Base-by-base conservation (phyloP, 495 filamentous ascomycete genomes). In the Mytilinidion resinicola region DNA sequence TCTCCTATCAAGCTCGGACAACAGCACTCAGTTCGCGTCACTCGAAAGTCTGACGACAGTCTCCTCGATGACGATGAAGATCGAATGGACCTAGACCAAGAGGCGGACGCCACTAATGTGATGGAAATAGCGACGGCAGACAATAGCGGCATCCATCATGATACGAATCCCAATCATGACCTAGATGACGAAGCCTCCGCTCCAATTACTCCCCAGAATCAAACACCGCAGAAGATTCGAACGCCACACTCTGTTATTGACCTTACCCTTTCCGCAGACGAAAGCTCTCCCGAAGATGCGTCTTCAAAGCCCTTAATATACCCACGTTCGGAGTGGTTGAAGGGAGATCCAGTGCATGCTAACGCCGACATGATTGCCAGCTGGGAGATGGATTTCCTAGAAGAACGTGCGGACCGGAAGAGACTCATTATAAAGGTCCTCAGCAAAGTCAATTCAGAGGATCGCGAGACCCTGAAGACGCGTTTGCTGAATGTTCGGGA, bases 381-480 rank as follows among this genome's bases (percentile, higher is more conserved):
- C 4, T 73, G 71, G 71, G 34, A 37, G 9, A 62, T 53, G 59
- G 39, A 48, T 1, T 53, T 64, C 15, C 55, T 73, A 3, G 14
- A 44, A 3, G 54, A 43, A 5, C 54, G 56, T 6, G 5, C 17
- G 2, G 66, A 73, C 35, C 44, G 68, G 9, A 68, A 66, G 19
- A 51, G 67, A 30, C 55, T 68, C 5, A 50, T 73, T 7, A 63
- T 71, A 57, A 73, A 73, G 47, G 1, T 69, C 4, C 30, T 73
- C 0, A 49, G 41, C 5, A 50, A 66, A 8, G 52, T 64, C 43
- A 39, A 20, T 19, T 19, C 17, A 12, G 46, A 49, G 0, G 58
- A 51, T 14, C n/a, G 47, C 9, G 51, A 54, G 7, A 49, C 38
- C 1, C 46, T 67, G 25, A 49, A 57, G 14, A 33, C 10, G 3